Conservation (phyloP, 345 rosid species). For the Acer saccharum region DNA sequence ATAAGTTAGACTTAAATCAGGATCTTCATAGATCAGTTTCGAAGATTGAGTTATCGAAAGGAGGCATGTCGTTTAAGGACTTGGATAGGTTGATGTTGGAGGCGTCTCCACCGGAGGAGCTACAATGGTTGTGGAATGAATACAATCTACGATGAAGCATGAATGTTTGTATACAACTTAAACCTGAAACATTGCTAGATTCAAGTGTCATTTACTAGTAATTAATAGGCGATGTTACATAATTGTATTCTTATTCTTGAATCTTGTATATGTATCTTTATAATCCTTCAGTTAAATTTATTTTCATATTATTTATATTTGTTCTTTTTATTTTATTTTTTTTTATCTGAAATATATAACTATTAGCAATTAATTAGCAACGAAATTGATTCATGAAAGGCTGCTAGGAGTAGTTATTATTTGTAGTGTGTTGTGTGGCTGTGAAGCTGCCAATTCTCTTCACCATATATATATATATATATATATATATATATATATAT, state of each 20-base stretch:
- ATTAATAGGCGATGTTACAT: too few relatives aligned
- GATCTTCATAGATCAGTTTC: neutral
- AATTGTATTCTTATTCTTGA: neutral
- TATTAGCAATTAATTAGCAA: neutral
- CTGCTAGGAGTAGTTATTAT: neutral
- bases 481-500: too few relatives aligned
- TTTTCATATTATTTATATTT: too few relatives aligned
- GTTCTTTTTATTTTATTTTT: too few relatives aligned
- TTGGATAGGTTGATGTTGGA: slow-evolving; percentile 35
- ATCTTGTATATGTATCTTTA: neutral
- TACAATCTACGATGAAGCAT: neutral
- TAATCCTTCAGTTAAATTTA: neutral
- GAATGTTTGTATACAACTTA: too few relatives aligned
- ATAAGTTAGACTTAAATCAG: neutral
- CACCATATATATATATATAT: neutral
- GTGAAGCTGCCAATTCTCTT: slow-evolving; percentile 8
- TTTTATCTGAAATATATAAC: too few relatives aligned
- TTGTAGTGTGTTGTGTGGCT: slow-evolving; percentile 2
- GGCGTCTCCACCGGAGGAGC: slow-evolving; percentile 37
- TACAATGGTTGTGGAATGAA: slow-evolving; percentile 21
- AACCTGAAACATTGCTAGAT: too few relatives aligned
- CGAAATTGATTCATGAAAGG: neutral
- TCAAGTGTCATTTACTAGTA: too few relatives aligned
- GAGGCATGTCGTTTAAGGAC: slow-evolving; percentile 34
- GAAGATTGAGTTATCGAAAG: slow-evolving; percentile 18